phyloP scores from a whole-genome alignment of 768 basidiomycete species.

The Auricularia auricula-judae region DNA sequence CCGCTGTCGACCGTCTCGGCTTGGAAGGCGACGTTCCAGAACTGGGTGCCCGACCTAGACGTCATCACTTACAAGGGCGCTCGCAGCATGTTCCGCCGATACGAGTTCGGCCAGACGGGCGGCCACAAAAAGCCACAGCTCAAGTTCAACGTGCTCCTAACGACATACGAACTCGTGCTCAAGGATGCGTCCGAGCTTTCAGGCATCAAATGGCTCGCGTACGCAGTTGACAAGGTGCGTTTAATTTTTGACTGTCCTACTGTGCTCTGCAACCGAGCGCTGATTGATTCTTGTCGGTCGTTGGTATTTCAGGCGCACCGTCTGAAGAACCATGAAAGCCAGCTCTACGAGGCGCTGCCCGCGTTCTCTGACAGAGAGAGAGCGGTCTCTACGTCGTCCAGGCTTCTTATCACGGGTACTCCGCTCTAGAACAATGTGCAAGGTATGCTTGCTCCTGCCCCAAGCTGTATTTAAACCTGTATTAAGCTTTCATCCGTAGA shows the following conservation, averaged over 20 bases:
- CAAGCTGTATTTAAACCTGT: conserved; percentile 2
- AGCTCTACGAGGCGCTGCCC: conserved; percentile 87
- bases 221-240: conserved; percentile 89
- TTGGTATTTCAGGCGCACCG: conserved; percentile 66
- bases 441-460: conserved; percentile 34
- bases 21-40: conserved; percentile 90
- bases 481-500: conserved; percentile 36
- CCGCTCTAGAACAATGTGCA: conserved; percentile 99
- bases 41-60: conserved; percentile 95
- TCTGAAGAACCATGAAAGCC: conserved; percentile 94
- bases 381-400: conserved; percentile 45
- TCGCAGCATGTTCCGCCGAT: conserved; percentile 82
- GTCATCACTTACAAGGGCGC: conserved; percentile 95
- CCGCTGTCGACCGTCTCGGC: conserved; percentile 96
- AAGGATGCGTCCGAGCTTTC: conserved; percentile 82
- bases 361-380: conserved; percentile 48
- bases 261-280: conserved; percentile 9
- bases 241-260: background rate
- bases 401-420: conserved; percentile 95
- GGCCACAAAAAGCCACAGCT: conserved; percentile 47
- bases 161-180: conserved; percentile 92
- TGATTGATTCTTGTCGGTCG: conserved; percentile 4
- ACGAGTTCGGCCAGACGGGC: conserved; percentile 78
- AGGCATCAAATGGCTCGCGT: conserved; percentile 93
- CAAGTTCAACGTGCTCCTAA: conserved; percentile 94